Conservation (phyloP, 2,329 filamentous ascomycete species). For the Colletotrichum lini region DNA sequence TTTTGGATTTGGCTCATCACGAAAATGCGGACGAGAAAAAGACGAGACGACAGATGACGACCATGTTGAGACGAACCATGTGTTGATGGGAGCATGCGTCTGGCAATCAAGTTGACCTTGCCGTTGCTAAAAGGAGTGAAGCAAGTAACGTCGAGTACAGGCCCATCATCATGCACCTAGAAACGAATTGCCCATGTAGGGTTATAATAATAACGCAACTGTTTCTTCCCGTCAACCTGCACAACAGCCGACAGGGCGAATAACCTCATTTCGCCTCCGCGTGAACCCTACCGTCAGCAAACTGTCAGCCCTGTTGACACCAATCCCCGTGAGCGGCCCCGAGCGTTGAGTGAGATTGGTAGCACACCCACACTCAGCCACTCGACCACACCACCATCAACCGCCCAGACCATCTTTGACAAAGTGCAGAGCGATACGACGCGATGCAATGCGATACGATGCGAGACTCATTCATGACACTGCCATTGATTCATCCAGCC, state of each 20-base stretch:
- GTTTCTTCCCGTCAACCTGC: too few relatives aligned
- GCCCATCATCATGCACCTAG: too few relatives aligned
- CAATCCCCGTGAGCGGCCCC: background rate
- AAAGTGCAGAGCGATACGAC: background rate
- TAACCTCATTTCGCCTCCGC: background rate
- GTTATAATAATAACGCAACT: too few relatives aligned
- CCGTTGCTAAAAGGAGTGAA: slow-evolving; percentile 11
- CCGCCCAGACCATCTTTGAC: too few relatives aligned
- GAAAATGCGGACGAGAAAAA: slow-evolving; percentile 4
- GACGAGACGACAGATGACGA: slow-evolving; percentile 2
- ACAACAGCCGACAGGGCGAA: background rate
- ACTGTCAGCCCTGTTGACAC: background rate
- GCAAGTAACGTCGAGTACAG: background rate
- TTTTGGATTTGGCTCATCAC: slow-evolving; percentile 1
- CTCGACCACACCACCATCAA: too few relatives aligned
- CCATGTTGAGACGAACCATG: slow-evolving; percentile 25
- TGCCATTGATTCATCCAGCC: slow-evolving; percentile 41
- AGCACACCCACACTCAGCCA: background rate
- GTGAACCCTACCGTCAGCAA: too few relatives aligned
- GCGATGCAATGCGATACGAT: background rate
- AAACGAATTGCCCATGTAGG: too few relatives aligned
- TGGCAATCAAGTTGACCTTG: background rate
- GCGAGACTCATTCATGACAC: slow-evolving; percentile 32
- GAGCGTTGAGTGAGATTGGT: background rate
- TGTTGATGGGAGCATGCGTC: background rate